Evolutionary conservation across 345 rosid genomes (phyloP).

Genomic region (Firmiana major): DNA sequence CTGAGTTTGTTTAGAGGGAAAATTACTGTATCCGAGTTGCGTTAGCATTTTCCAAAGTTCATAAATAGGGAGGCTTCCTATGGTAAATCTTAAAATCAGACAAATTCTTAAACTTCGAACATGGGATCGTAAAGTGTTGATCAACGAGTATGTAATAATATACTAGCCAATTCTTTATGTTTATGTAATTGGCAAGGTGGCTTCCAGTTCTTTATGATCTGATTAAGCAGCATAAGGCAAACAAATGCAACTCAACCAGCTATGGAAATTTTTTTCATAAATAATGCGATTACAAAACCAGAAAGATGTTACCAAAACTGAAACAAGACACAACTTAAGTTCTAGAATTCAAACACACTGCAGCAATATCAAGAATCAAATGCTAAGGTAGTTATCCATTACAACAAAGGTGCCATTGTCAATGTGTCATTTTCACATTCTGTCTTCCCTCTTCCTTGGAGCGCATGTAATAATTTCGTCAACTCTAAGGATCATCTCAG

Average conservation of each 20-base stretch:
- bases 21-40: conserved; percentile 9
- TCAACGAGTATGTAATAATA: neutral
- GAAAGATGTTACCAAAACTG: neutral
- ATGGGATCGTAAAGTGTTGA: neutral
- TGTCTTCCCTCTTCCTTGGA: conserved; percentile 73
- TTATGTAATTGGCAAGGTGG: neutral
- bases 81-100: neutral
- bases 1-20: neutral
- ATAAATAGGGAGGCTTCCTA: neutral
- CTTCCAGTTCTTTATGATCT: neutral
- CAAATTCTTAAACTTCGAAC: neutral
- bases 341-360: neutral
- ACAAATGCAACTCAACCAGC: neutral
- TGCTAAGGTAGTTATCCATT: neutral
- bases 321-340: conserved; percentile 14
- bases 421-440: conserved; percentile 42
- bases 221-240: neutral
- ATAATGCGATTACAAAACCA: neutral
- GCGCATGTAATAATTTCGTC: conserved; percentile 84
- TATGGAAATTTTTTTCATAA: neutral
- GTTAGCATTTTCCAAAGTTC: neutral
- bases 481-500: conserved; percentile 82
- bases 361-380: neutral
- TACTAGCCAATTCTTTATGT: neutral
- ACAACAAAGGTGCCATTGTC: neutral